Base-by-base conservation (phyloP, 1,284 basidiomycete genomes). In the Cryptococcus sp. region DNA sequence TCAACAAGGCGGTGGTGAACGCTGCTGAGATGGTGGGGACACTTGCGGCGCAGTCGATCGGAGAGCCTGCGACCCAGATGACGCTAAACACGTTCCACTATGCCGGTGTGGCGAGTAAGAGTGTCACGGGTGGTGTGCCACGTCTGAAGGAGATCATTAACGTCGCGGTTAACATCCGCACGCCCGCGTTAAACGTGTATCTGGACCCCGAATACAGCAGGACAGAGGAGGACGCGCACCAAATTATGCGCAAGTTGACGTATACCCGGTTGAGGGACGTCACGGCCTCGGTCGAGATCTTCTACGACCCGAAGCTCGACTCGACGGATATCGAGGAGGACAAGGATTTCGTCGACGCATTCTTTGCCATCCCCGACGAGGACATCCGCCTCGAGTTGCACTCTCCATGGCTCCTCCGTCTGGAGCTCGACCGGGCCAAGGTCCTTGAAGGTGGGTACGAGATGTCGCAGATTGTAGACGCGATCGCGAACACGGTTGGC, bases 11-110 rank as follows among this genome's bases (percentile, higher is more conserved):
- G 1, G 72, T 97, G 2, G 92, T 84, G 23, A 89, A 95, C 70
- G 91, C 96, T 0, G 94, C 95, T 50, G 96, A 98, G 79, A 98
- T 98, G 96, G 98, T 96, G 67, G 96, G 96, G 47, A 98, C 93
- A 0, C 84, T 98, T 15, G 89, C 96, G 38, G 96, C 96, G 0
- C 96, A 98, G 79, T 97, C 93, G 4, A 99, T 98, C 64, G 96
- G 96, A 78, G 96, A 98, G 81, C 96, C 96, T 0, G 96, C 96
- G 2, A 99, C 96, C 2, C 94, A 98, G 79, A 97, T 97, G 94
- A 97, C 93, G 12, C 78, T 97, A 56, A 81, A 97, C 77, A 97
- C 93, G 0, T 97, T 97, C 88, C 94, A 98, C 79, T 97, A 96
- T 75, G 94, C 94, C 64, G 94, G 94, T 88, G 94, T 98, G 28